A percentile compares a stretch with the other conserved stretches of the same genome.
These are phyloP conservation scores for Aegilops bicornis DNA, from an alignment of 176 grass and related monocot species.

Conservation along the genomic window DNA sequence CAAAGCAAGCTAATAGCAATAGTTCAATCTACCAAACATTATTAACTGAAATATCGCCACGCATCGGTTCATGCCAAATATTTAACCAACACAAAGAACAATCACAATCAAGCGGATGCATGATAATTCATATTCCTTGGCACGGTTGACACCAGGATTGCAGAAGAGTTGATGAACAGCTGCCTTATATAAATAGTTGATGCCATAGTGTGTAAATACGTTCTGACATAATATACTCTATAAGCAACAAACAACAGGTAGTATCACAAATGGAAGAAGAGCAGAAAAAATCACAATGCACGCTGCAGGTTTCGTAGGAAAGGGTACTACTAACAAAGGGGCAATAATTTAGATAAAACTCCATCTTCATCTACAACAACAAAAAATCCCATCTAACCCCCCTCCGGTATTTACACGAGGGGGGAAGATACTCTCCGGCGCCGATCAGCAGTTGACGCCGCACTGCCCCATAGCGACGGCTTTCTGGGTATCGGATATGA, in stretches of 20 bases:
- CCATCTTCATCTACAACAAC: slow-evolving; percentile 45
- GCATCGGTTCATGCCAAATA: neutral
- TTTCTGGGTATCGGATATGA: slow-evolving; percentile 74
- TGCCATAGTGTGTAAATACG: slow-evolving; percentile 17
- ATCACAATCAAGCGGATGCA: neutral
- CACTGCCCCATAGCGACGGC: slow-evolving; percentile 63
- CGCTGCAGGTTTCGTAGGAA: neutral
- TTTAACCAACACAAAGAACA: neutral
- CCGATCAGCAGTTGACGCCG: slow-evolving; percentile 77
- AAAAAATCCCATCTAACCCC: slow-evolving; percentile 44
- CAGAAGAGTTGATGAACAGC: slow-evolving; percentile 12
- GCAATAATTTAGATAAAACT: slow-evolving; percentile 33
- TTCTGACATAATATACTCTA: slow-evolving; percentile 47
- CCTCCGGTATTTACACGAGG: slow-evolving; percentile 67
- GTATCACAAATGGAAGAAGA: slow-evolving; percentile 19
- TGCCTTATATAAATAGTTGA: slow-evolving; percentile 10
- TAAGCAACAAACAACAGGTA: slow-evolving; percentile 35
- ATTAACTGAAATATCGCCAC: neutral
- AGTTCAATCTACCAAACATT: neutral
- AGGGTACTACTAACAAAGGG: slow-evolving; percentile 32
- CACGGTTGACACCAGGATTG: neutral
- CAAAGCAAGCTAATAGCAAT: neutral
- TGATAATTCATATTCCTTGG: neutral
- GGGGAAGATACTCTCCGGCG: slow-evolving; percentile 29
- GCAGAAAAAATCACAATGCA: slow-evolving; percentile 41